These are phyloP conservation scores for Tubosaeta sp. DNA, from an alignment of 768 basidiomycete genomes.

Conservation along the genomic window DNA sequence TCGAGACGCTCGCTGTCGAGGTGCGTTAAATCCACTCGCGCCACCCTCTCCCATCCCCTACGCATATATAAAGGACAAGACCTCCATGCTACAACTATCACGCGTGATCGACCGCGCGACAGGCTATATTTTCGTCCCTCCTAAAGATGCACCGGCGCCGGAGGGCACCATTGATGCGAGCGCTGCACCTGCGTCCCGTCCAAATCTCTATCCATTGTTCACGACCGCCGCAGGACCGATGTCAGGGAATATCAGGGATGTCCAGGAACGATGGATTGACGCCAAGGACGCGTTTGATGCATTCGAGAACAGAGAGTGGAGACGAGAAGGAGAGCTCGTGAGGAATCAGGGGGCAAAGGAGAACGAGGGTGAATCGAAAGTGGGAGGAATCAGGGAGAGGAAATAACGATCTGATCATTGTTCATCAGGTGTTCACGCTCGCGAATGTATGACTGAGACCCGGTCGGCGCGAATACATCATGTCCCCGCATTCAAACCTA, in stretches of 20 bases:
- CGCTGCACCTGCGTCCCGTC: constrained; percentile 39
- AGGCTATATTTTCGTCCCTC: constrained; percentile 85
- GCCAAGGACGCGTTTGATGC: constrained; percentile 78
- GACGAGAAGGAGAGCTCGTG: constrained; percentile 57
- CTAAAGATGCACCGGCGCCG: constrained; percentile 31
- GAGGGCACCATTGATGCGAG: constrained; percentile 29
- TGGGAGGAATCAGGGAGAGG: constrained; percentile 26
- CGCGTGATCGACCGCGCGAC: constrained; percentile 85
- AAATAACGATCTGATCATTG: constrained; percentile 8
- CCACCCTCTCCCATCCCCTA: neutral
- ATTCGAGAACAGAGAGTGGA: constrained; percentile 74
- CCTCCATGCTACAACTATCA: constrained; percentile 88
- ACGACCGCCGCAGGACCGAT: constrained; percentile 57
- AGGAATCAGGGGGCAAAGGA: constrained; percentile 22
- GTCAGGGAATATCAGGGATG: constrained; percentile 58
- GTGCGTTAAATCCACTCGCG: constrained; percentile 35
- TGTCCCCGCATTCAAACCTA: too few relatives aligned
- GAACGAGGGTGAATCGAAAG: constrained; percentile 1
- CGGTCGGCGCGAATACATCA: too few relatives aligned
- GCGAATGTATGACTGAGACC: too few relatives aligned
- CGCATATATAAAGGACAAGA: constrained; percentile 64
- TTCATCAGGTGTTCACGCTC: too few relatives aligned
- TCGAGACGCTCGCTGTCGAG: constrained; percentile 96
- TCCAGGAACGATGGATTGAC: constrained; percentile 96
- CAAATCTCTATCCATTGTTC: constrained; percentile 67